phyloP scores from a whole-genome alignment of 345 rosid species.

The Kernera saxatilis region DNA sequence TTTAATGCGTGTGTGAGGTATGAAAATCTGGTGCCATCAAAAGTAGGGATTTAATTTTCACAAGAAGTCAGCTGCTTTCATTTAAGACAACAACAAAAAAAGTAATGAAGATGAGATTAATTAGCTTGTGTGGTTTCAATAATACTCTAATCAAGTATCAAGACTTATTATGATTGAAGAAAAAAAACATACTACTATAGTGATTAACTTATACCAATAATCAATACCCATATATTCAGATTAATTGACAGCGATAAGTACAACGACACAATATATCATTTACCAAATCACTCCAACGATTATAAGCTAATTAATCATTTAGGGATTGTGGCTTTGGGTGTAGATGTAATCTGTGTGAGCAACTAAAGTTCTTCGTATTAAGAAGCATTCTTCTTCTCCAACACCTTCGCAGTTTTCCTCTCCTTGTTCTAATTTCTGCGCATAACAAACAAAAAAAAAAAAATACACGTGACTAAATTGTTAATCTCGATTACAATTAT shows the following conservation, averaged over 20 bases:
- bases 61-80: constrained; percentile 18
- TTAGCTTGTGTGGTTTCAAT: background rate
- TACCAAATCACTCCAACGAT: background rate
- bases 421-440: constrained; percentile 17
- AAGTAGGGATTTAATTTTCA: background rate
- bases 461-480: background rate
- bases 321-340: constrained; percentile 39
- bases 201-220: background rate
- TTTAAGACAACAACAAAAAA: background rate
- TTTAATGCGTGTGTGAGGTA: constrained; percentile 5
- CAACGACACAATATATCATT: background rate
- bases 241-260: background rate
- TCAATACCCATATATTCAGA: background rate
- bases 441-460: background rate
- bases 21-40: constrained; percentile 6
- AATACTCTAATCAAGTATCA: constrained; percentile 36
- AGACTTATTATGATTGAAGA: background rate
- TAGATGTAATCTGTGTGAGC: constrained; percentile 54
- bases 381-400: constrained; percentile 51
- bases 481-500: background rate
- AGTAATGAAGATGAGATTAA: background rate
- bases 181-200: background rate
- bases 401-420: constrained; percentile 41
- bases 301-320: background rate
- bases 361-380: constrained; percentile 38